A percentile compares a stretch with the other conserved stretches of the same genome.
These are phyloP conservation scores for Blastobotrys aristatus DNA, from an alignment of 1,139 yeast genomes.

Conservation along the genomic window DNA sequence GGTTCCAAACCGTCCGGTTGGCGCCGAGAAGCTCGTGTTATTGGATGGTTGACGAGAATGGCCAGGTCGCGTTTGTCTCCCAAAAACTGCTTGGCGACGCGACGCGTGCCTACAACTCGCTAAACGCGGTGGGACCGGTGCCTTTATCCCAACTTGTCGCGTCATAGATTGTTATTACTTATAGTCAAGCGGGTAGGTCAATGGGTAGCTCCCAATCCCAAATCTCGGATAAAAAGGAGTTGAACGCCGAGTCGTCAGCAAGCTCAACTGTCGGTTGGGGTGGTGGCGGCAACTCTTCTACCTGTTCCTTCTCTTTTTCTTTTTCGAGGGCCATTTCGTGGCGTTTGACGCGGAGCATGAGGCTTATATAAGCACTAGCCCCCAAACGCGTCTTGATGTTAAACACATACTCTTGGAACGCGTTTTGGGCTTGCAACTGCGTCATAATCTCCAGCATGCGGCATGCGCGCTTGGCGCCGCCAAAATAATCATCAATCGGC, in stretches of 20 bases:
- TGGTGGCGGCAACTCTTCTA: neutral
- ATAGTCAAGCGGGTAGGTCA: too few species aligned
- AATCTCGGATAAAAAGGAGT: neutral
- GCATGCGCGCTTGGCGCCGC: neutral
- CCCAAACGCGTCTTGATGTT: slow-evolving; percentile 8
- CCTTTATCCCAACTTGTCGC: too few species aligned
- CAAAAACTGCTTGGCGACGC: neutral
- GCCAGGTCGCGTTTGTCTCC: slow-evolving; percentile 2
- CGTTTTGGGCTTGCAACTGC: neutral
- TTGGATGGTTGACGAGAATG: slow-evolving; percentile 1
- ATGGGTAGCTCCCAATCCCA: slow-evolving; percentile 4
- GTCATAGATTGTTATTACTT: too few species aligned
- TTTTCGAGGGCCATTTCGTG: neutral
- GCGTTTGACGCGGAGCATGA: slow-evolving; percentile 1
- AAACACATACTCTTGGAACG: slow-evolving; percentile 3
- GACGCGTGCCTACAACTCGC: neutral
- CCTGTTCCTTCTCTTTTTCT: neutral
- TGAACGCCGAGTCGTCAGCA: neutral
- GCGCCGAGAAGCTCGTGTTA: slow-evolving; percentile 7
- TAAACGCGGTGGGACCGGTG: neutral
- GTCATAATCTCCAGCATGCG: slow-evolving; percentile 2
- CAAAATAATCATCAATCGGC: neutral
- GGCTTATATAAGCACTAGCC: slow-evolving; percentile 8
- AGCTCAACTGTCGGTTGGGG: neutral
- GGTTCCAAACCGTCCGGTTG: slow-evolving; percentile 5